Evolutionary conservation across 2,329 filamentous ascomycete species (phyloP).

Genomic region (Arthrinium phaeospermum): DNA sequence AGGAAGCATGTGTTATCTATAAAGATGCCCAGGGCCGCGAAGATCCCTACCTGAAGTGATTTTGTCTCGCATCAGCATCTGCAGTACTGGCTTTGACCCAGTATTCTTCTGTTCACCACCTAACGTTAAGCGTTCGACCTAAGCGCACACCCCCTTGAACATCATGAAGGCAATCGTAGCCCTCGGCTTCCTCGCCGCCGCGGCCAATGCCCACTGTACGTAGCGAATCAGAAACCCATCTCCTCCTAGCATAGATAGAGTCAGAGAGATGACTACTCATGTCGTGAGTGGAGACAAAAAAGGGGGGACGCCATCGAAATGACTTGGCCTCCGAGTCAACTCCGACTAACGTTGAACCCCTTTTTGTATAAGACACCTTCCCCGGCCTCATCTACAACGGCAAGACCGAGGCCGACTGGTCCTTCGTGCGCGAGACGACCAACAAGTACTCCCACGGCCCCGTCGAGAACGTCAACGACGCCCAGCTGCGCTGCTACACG

Average conservation of each 20-base stretch:
- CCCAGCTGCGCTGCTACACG: not conserved
- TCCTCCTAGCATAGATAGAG: fast-evolving
- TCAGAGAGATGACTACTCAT: not conserved
- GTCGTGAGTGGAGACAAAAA: not conserved
- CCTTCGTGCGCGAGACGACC: slow-evolving; percentile 7
- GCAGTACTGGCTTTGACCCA: not conserved
- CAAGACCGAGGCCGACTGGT: not conserved
- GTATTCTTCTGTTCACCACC: not conserved
- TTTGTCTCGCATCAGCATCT: too few relatives aligned
- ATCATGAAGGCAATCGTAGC: not conserved
- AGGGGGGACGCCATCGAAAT: not conserved
- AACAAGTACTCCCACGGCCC: slow-evolving; percentile 12
- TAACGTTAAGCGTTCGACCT: not conserved
- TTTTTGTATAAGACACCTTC: not conserved
- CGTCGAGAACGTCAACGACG: not conserved
- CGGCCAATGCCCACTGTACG: not conserved
- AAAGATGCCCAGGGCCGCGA: not conserved
- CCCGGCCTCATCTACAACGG: slow-evolving; percentile 10
- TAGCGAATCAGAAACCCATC: not conserved
- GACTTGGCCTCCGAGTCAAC: not conserved
- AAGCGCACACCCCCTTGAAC: not conserved
- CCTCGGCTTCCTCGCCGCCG: not conserved
- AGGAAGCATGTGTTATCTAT: not conserved
- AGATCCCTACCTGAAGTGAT: not conserved
- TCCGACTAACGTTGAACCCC: not conserved